These are phyloP conservation scores for Tulasnella sp. DNA, from an alignment of 768 basidiomycete species.

Conservation along the genomic window DNA sequence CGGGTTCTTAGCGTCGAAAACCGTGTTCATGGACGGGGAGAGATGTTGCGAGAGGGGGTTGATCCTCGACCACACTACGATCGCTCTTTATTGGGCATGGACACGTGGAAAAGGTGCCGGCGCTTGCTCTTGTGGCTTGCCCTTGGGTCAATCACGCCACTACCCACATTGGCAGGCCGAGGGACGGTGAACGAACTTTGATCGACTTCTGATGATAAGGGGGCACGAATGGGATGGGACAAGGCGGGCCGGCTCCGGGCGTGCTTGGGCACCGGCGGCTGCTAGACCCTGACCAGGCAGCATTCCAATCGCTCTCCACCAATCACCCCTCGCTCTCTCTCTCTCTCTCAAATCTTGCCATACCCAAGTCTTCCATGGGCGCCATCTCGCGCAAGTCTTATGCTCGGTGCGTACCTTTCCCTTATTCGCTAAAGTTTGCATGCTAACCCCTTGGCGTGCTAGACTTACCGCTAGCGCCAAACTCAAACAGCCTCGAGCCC, in stretches of 20 bases:
- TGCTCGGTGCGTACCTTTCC: neutral
- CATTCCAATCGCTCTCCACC: neutral
- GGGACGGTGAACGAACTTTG: too few species aligned
- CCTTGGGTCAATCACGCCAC: too few species aligned
- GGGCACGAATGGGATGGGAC: too few species aligned
- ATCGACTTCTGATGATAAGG: too few species aligned
- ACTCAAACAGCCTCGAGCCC: neutral
- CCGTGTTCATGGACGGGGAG: neutral
- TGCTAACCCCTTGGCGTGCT: neutral
- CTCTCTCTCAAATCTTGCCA: neutral
- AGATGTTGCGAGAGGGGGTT: too few species aligned
- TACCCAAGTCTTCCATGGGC: neutral
- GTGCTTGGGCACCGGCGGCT: too few species aligned
- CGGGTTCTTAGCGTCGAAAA: neutral
- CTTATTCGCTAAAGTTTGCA: neutral
- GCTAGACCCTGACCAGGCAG: neutral
- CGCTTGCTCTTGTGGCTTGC: too few species aligned
- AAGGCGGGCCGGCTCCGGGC: too few species aligned
- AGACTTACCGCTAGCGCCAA: neutral
- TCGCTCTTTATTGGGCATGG: neutral
- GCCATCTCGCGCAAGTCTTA: neutral
- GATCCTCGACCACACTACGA: neutral
- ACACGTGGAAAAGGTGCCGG: too few species aligned
- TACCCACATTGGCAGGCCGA: too few species aligned
- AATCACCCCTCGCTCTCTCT: neutral